Evolutionary conservation across 202 grass and related monocot species (phyloP).

Genomic region (Saccharum hybrid): DNA sequence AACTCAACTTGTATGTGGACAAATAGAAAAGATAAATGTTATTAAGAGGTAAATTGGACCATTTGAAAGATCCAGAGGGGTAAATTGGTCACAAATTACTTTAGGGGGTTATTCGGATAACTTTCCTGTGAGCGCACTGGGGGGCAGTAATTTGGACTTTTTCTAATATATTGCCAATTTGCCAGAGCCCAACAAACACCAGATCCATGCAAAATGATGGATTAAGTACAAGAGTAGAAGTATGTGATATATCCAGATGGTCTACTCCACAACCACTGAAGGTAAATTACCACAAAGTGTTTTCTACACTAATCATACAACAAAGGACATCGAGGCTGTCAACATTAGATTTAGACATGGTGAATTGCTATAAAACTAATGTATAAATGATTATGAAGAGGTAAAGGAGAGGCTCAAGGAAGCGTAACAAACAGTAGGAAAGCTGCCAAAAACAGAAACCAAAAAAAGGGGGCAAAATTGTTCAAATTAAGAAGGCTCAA

Average conservation of each 20-base stretch:
- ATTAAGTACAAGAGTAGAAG: neutral
- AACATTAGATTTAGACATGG: neutral
- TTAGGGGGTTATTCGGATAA: neutral
- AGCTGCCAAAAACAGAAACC: constrained; percentile 20
- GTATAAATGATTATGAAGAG: constrained; percentile 7
- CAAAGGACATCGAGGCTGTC: constrained; percentile 25
- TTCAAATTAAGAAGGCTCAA: constrained; percentile 39
- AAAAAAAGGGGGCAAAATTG: constrained; percentile 27
- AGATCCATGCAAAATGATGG: constrained; percentile 18
- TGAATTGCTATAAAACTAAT: constrained; percentile 31
- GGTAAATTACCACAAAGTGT: constrained; percentile 14
- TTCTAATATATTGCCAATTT: constrained; percentile 8
- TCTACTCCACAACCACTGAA: constrained; percentile 1
- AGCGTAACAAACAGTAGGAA: constrained; percentile 2
- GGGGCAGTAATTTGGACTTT: neutral
- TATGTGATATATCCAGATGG: constrained; percentile 15
- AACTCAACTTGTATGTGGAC: neutral
- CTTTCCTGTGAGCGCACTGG: neutral
- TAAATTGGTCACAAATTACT: neutral
- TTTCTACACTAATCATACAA: constrained; percentile 19
- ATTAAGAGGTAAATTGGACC: neutral
- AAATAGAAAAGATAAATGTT: neutral
- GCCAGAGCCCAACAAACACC: neutral
- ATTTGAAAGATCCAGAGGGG: too few relatives aligned
- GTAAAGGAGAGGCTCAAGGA: constrained; percentile 25